Percentiles rank a stretch among this genome's conserved stretches.
Conservation (phyloP, 495 filamentous ascomycete species). For the Hypoxylon lenormandii region DNA sequence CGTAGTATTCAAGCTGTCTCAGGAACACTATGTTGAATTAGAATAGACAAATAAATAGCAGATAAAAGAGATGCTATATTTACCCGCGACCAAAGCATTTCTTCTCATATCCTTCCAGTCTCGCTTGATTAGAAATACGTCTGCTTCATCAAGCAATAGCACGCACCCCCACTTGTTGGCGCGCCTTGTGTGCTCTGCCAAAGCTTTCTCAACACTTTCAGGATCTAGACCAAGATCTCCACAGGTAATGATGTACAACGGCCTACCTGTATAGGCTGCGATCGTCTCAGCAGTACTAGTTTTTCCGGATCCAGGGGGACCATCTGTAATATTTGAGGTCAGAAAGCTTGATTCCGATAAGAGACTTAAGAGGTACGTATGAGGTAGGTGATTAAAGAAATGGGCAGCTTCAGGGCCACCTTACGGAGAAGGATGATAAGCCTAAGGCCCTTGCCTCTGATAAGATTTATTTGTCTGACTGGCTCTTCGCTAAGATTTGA, state of each 20-base stretch:
- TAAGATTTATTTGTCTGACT: not conserved
- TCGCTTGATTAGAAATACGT: not conserved
- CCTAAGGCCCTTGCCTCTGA: conserved; percentile 1
- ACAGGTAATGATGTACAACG: conserved; percentile 6
- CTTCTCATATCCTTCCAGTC: conserved; percentile 48
- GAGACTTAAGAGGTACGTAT: not conserved
- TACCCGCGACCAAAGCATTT: conserved; percentile 62
- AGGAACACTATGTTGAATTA: conserved; percentile 52
- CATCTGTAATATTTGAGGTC: not conserved
- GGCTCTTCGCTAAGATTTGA: not conserved
- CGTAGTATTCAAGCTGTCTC: conserved; percentile 67
- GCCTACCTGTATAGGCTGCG: conserved; percentile 8
- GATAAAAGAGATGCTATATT: not conserved
- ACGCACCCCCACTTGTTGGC: conserved; percentile 4
- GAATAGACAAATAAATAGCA: not conserved
- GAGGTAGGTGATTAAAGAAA: too few species aligned
- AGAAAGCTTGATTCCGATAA: not conserved
- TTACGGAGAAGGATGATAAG: conserved; percentile 1
- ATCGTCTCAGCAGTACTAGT: conserved; percentile 13
- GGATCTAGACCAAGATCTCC: conserved; percentile 1
- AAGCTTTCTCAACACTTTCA: not conserved
- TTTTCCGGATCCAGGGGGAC: conserved; percentile 10
- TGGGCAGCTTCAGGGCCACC: too few species aligned
- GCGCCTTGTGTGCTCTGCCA: not conserved
- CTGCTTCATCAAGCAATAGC: conserved; percentile 5